Conservation (phyloP, 2,329 filamentous ascomycete genomes). For the Aureobasidium melanogenum region DNA sequence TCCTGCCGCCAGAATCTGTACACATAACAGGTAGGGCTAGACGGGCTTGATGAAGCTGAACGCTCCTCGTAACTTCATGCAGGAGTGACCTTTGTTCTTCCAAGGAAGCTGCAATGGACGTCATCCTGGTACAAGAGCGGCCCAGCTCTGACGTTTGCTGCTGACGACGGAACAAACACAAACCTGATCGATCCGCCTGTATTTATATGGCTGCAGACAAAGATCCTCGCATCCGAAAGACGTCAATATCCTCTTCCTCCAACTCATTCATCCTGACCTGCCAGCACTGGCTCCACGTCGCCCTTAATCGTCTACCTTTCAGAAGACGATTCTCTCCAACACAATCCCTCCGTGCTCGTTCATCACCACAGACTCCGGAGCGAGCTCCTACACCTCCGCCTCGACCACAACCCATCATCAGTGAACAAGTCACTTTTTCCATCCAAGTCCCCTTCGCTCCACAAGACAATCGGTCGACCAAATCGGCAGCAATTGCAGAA, state of each 20-base stretch:
- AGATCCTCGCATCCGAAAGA: not conserved
- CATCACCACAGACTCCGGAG: not conserved
- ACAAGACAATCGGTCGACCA: not conserved
- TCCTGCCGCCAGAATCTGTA: no score
- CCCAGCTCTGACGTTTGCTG: constrained; percentile 1
- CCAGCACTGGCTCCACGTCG: not conserved
- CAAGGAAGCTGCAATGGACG: constrained; percentile 1
- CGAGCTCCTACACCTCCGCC: not conserved
- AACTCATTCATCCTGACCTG: not conserved
- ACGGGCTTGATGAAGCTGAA: not conserved
- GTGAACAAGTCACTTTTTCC: not conserved
- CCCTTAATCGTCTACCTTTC: not conserved
- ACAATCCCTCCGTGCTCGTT: not conserved
- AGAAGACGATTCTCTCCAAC: not conserved
- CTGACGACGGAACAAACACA: not conserved
- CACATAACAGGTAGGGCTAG: not conserved
- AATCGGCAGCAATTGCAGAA: not conserved
- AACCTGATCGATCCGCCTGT: not conserved
- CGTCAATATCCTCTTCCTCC: not conserved
- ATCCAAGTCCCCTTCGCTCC: not conserved
- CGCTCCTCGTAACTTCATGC: not conserved
- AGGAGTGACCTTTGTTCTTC: no score
- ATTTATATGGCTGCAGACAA: not conserved
- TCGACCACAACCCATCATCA: not conserved
- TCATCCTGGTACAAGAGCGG: constrained; percentile 2